Base-by-base conservation (phyloP, 768 basidiomycete species). In the Pleurotus ostreatus region DNA sequence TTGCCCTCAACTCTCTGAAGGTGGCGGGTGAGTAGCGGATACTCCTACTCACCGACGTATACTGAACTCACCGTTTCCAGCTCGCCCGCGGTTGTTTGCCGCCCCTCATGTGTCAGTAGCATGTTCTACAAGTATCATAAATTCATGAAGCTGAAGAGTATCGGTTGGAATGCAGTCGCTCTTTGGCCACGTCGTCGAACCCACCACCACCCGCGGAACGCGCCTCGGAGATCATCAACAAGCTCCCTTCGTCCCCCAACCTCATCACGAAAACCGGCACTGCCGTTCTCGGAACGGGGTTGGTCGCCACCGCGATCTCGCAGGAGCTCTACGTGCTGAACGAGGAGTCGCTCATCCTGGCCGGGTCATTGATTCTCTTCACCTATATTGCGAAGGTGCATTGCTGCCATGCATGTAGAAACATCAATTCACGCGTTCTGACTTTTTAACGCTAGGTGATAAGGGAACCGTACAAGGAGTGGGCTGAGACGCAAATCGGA, bases 271-370 rank as follows among this genome's bases (percentile, higher is more conserved):
- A 99, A 79, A 95, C 94, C 45, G 94, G 94, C 60, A 84, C 90
- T 52, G 89, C 94, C 65, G 79, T 98, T 66, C 85, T 98, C 54
- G 93, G 93, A 66, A 91, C 92, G 13, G 94, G 92, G 65, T 77
- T 92, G 58, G 76, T 87, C 55, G 96, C 95, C 13, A 83, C 93
- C 5, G 95, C 94, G 67, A 94, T 98, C 74, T 96, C 94, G 12
- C 90, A 94, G 69, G 95, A 99, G 74, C 85, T 98, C 49, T 98
- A 98, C 67, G 96, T 99, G 58, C 84, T 96, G 66, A 97, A 97
- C 71, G 95, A 98, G 72, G 97, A 98, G 79, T 86, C 91, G 20
- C 87, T 98, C 61, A 80, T 98, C 46, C 84, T 92, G 37, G 78
- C 87, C 39, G 94, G 92, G 20, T 91, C 89, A 63, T 75, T 89